Evolutionary conservation across 768 basidiomycete genomes (phyloP), one percentile per base, ranked within the genome.

Genomic region (Cyclocybe aegerita): DNA sequence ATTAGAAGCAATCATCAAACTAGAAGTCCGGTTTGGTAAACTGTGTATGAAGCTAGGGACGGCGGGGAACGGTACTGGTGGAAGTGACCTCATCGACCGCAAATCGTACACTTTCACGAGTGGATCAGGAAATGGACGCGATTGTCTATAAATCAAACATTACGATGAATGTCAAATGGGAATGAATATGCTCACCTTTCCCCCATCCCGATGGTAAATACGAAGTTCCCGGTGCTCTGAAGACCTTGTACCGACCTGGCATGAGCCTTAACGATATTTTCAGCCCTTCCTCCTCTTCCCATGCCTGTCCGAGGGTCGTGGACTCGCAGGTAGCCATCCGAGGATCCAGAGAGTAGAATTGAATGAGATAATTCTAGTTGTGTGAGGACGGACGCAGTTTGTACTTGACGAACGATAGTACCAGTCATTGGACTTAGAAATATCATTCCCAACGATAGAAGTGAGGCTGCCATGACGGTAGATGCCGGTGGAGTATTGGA

Each of bases 31-130:
- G 54, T 79, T 86, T 1, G 94, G 92, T 31, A 94, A 75, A 23
- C 88, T 64, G 42, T 88, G 83, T 55, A 95, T 86, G 65, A 95
- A 94, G 1, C 90, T 82, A 1, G 96, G 94, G 0, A 89, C 88
- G 9, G 86, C 81, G 4, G 92, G 83, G 65, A 97, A 98, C 1
- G 91, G 83, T 30, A 98, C 78, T 0, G 96, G 93, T 2, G 92
- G 80, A 2, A 98, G 76, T 0, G 93, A 77, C 36, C 82, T 80
- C 75, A 98, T 81, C 16, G 79, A 90, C 30, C 96, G 86, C 30
- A 92, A 60, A 66, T 99, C 96, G 60, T 88, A 97, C 9, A 98
- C 77, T 69, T 96, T 97, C 55, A 99, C 92, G 32, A 94, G 75
- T 2, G 93, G 91, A 65, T 98, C 96, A 0, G 91, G 89, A 48